Conservation (phyloP, 306 rosid genomes). For the Myrica gale region DNA sequence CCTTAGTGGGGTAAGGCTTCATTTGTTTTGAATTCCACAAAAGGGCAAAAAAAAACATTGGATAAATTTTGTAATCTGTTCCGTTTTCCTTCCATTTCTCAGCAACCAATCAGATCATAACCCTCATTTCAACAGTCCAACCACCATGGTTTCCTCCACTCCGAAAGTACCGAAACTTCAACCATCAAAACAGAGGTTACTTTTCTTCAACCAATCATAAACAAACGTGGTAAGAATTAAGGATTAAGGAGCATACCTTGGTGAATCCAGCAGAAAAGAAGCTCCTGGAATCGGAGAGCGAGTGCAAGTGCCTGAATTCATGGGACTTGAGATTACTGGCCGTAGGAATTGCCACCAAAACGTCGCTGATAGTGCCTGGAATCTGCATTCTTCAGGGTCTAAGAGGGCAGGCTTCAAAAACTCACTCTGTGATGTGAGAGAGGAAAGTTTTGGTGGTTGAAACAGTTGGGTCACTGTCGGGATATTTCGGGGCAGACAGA, state of each 20-base stretch:
- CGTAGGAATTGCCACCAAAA: slow-evolving; percentile 57
- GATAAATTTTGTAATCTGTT: background rate
- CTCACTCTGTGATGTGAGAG: background rate
- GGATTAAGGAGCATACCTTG: slow-evolving; percentile 46
- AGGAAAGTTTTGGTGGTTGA: background rate
- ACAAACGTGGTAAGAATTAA: background rate
- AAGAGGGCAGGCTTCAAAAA: background rate
- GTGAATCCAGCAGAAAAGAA: slow-evolving; percentile 46
- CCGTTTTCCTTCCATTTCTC: background rate
- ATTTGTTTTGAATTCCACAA: background rate
- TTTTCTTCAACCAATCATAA: background rate
- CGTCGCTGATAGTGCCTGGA: slow-evolving; percentile 65
- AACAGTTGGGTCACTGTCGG: background rate
- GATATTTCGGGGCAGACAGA: background rate
- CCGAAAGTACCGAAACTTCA: background rate
- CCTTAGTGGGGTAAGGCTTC: background rate
- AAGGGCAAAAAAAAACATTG: background rate
- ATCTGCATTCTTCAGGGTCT: slow-evolving; percentile 38
- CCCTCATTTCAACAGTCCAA: background rate
- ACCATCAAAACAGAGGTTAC: background rate
- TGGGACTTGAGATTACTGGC: slow-evolving; percentile 48
- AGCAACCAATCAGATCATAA: slow-evolving; percentile 15
- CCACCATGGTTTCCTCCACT: background rate
- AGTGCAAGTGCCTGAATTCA: slow-evolving; percentile 51
- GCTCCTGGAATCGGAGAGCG: slow-evolving; percentile 52